Evolutionary conservation across 192 early-diverging fungal genomes (phyloP).

Genomic region (Rhizophagus clarus): DNA sequence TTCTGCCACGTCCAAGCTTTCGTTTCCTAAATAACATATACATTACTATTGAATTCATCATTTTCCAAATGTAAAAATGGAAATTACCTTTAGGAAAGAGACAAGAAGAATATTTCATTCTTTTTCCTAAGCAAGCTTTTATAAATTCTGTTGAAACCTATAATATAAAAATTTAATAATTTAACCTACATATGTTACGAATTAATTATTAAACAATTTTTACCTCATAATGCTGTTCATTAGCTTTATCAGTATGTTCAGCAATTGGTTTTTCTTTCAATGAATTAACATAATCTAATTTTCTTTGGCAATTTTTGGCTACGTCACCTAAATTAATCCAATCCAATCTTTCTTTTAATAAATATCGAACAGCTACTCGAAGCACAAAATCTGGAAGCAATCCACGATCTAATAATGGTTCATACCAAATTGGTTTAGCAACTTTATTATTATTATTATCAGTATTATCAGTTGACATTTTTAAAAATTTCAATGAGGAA

Average conservation of each 20-base stretch:
- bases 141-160: slow-evolving; percentile 61
- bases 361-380: slow-evolving; percentile 47
- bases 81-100: slow-evolving; percentile 51
- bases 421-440: slow-evolving; percentile 34
- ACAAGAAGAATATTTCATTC: slow-evolving; percentile 66
- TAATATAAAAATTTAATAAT: neutral
- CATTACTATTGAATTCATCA: neutral
- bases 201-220: neutral
- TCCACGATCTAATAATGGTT: slow-evolving; percentile 45
- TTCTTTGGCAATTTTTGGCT: slow-evolving; percentile 30
- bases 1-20: slow-evolving; percentile 57
- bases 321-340: slow-evolving; percentile 24
- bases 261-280: slow-evolving; percentile 53
- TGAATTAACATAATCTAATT: slow-evolving; percentile 42
- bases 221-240: slow-evolving; percentile 73
- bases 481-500: too few species aligned
- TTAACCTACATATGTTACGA: neutral
- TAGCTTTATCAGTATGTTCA: slow-evolving; percentile 63
- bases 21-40: neutral
- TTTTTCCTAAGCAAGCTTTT: slow-evolving; percentile 45
- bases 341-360: slow-evolving; percentile 38
- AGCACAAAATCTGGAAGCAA: slow-evolving; percentile 54
- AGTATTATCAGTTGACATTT: neutral
- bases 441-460: neutral
- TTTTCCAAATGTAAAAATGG: neutral